A percentile compares a stretch with the other conserved stretches of the same genome.
Conservation (phyloP, 352 stramenopile genomes). For the Albugo laibachii region DNA sequence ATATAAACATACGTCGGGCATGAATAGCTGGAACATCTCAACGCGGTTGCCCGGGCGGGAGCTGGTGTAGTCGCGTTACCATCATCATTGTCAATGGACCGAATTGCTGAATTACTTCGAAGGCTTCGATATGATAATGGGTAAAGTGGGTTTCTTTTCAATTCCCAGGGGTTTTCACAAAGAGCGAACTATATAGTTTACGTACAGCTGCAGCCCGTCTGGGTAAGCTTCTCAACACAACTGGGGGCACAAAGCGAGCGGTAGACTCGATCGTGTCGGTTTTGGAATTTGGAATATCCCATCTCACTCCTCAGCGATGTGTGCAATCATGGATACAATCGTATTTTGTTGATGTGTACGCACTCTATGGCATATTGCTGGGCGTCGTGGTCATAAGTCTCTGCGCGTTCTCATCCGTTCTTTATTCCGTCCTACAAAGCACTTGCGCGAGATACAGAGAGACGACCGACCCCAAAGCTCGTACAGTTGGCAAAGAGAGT, state of each 20-base stretch:
- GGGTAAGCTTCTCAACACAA: conserved; percentile 35
- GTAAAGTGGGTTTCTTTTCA: conserved; percentile 1
- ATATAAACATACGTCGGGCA: background rate
- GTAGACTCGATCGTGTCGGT: conserved; percentile 35
- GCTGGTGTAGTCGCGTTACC: conserved; percentile 11
- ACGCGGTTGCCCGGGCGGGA: conserved; percentile 29
- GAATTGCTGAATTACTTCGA: background rate
- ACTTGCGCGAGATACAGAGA: background rate
- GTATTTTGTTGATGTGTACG: conserved; percentile 70
- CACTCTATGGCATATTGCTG: conserved; percentile 70
- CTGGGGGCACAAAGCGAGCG: conserved; percentile 25
- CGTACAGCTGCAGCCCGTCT: conserved; percentile 8
- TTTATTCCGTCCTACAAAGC: conserved; percentile 38
- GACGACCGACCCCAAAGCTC: no score
- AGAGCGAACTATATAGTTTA: no score
- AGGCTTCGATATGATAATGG: conserved; percentile 1
- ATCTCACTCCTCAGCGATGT: conserved; percentile 33
- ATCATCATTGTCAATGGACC: no score
- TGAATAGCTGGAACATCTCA: conserved; percentile 38
- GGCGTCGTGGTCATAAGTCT: conserved; percentile 66
- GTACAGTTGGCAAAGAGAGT: no score
- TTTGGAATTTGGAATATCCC: conserved; percentile 20
- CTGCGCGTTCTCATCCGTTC: conserved; percentile 46
- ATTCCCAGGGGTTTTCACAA: no score
- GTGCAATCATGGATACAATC: conserved; percentile 60